Percentiles rank a stretch among this genome's conserved stretches.
These are phyloP conservation scores for Clonostachys sp. DNA, from an alignment of 2,329 filamentous ascomycete species.

Conservation along the genomic window DNA sequence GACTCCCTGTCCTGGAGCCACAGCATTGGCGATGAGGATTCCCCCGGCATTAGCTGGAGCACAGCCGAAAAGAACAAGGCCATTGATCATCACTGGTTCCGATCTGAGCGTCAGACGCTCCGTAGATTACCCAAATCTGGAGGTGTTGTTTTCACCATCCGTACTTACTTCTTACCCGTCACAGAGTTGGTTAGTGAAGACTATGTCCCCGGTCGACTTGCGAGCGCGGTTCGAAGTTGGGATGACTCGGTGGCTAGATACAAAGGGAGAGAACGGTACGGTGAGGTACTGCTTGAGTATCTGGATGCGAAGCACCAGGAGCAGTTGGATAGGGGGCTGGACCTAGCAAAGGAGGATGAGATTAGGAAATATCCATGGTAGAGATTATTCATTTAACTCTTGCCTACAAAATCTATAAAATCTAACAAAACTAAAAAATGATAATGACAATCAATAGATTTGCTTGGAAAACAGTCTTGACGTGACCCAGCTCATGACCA, in stretches of 20 bases:
- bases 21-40: conserved; percentile 72
- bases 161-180: conserved; percentile 74
- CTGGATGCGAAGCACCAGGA: conserved; percentile 70
- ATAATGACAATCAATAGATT: too few relatives aligned
- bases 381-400: background rate
- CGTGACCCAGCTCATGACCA: too few relatives aligned
- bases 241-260: conserved; percentile 72
- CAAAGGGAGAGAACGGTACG: conserved; percentile 74
- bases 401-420: too few relatives aligned
- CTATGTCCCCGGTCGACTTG: conserved; percentile 73
- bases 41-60: conserved; percentile 61
- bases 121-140: conserved; percentile 55
- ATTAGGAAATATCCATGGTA: conserved; percentile 57
- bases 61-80: conserved; percentile 71
- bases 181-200: conserved; percentile 64
- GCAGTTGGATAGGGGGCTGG: conserved; percentile 64
- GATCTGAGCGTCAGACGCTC: conserved; percentile 70
- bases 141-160: conserved; percentile 68
- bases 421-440: too few relatives aligned
- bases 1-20: conserved; percentile 70
- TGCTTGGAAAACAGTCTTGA: too few relatives aligned
- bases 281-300: conserved; percentile 69
- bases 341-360: conserved; percentile 56
- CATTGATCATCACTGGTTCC: conserved; percentile 70
- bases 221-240: conserved; percentile 78